phyloP scores from a whole-genome alignment of 108 stramenopile species.

The Nitzschia putrida region DNA sequence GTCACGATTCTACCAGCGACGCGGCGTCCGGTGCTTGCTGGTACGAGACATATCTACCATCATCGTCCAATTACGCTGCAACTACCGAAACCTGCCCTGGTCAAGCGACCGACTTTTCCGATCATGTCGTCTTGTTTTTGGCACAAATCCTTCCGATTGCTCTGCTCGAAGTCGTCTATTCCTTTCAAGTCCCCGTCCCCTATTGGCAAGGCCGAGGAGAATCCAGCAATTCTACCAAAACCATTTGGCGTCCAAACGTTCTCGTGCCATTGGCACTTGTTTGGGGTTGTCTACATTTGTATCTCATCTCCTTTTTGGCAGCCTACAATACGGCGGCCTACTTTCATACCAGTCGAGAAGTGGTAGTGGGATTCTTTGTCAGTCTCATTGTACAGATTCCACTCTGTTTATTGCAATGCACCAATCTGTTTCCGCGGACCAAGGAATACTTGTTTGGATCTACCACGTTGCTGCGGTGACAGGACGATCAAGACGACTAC shows the following conservation, averaged over 20 bases:
- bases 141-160: constrained; percentile 74
- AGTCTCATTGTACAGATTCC: constrained; percentile 72
- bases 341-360: constrained; percentile 72
- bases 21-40: constrained; percentile 52
- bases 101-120: constrained; percentile 77
- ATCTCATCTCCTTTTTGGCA: constrained; percentile 62
- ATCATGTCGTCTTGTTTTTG: constrained; percentile 84
- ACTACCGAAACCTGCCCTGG: constrained; percentile 58
- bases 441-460: constrained; percentile 33
- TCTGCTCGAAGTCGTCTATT: constrained; percentile 60
- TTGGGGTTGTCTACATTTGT: constrained; percentile 57
- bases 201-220: constrained; percentile 6
- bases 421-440: not conserved
- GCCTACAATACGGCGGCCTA: constrained; percentile 71
- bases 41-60: constrained; percentile 51
- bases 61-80: constrained; percentile 13
- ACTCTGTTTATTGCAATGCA: constrained; percentile 47
- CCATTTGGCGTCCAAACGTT: not conserved
- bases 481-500: constrained; percentile 2
- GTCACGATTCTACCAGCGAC: not conserved
- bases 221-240: not conserved
- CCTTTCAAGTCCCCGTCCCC: constrained; percentile 57
- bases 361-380: constrained; percentile 65
- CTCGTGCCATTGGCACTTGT: constrained; percentile 37
- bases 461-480: too few species aligned